A percentile compares a stretch with the other conserved stretches of the same genome.
Evolutionary conservation across 2,329 filamentous ascomycete genomes (phyloP).

Genomic region (Pseudogymnoascus sp.): DNA sequence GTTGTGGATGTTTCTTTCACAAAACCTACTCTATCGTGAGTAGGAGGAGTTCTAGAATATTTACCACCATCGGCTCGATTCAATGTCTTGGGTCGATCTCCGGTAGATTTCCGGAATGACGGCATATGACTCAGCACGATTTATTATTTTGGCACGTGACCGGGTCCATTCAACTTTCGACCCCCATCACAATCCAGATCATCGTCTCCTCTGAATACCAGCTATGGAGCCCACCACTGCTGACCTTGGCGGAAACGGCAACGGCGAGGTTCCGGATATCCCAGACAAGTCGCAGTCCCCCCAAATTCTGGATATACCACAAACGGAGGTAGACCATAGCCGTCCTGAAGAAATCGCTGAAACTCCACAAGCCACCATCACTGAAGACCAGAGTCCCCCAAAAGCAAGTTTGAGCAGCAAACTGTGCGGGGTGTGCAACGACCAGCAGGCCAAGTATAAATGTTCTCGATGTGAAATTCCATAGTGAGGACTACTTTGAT

Average conservation of each 20-base stretch:
- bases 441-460: slow-evolving; percentile 49
- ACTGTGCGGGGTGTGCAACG: slow-evolving; percentile 47
- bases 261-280: not conserved
- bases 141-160: not conserved
- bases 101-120: not conserved
- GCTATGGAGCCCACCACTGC: not conserved
- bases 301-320: not conserved
- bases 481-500: slow-evolving; percentile 40
- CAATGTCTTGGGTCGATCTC: not conserved
- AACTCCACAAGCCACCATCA: not conserved
- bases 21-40: not conserved
- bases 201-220: not conserved
- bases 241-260: not conserved
- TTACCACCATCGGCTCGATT: not conserved
- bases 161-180: not conserved
- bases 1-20: not conserved
- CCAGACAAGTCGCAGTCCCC: not conserved
- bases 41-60: not conserved
- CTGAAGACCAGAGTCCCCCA: not conserved
- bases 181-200: not conserved
- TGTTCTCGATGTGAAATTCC: slow-evolving; percentile 49
- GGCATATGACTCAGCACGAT: not conserved
- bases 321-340: not conserved
- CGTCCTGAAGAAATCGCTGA: not conserved
- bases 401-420: slow-evolving; percentile 21